Conservation (phyloP, 176 grass and related monocot species). For the Lolium perenne region DNA sequence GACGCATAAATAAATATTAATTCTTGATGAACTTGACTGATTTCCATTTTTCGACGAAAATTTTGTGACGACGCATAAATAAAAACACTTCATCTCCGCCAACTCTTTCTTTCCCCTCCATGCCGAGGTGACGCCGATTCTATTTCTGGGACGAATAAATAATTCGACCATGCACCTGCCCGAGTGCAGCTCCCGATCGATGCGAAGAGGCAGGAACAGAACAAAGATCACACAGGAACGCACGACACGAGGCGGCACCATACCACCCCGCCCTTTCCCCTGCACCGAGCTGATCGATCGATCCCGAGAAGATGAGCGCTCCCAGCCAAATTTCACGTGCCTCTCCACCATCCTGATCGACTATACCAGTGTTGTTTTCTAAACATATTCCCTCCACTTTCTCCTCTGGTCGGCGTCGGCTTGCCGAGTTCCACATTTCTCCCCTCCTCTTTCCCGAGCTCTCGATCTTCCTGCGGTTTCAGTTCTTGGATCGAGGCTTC, state of each 20-base stretch:
- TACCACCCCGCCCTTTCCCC: slow-evolving; percentile 1
- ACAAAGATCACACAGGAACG: background rate
- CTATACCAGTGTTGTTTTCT: background rate
- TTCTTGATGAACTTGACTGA: too few relatives aligned
- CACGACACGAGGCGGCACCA: background rate
- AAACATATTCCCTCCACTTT: background rate
- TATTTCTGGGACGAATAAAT: background rate
- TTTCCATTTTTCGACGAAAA: too few relatives aligned
- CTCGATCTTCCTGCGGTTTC: background rate
- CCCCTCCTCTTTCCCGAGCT: background rate
- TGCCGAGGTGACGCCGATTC: background rate
- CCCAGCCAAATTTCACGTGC: slow-evolving; percentile 41
- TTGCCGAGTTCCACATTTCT: background rate
- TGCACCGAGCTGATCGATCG: slow-evolving; percentile 7
- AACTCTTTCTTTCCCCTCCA: background rate
- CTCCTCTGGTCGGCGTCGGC: background rate
- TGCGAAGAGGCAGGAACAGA: slow-evolving; percentile 27
- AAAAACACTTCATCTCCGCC: too few relatives aligned
- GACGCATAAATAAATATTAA: too few relatives aligned
- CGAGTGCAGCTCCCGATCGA: slow-evolving; percentile 21
- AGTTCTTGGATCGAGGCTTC: background rate
- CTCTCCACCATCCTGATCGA: background rate
- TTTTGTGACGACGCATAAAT: too few relatives aligned
- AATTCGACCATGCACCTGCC: background rate
- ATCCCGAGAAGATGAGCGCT: slow-evolving; percentile 6